Conservation (phyloP, 805 yeast species). For the Sungouiozyma intestinalis region DNA sequence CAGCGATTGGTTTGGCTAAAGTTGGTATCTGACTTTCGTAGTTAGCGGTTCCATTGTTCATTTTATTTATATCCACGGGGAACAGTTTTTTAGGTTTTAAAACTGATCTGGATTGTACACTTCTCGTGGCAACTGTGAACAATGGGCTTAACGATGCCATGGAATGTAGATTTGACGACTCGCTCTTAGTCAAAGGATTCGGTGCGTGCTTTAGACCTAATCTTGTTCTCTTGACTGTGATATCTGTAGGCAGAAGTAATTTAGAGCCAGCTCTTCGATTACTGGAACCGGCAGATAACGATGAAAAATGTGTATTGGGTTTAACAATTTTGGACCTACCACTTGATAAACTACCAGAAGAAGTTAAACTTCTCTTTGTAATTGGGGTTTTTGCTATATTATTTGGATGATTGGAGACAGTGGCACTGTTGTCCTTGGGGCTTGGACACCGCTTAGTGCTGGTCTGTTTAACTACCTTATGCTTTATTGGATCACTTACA, state of each 20-base stretch:
- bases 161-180: slow-evolving; percentile 6
- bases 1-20: slow-evolving; percentile 7
- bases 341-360: background rate
- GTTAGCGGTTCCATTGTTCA: slow-evolving; percentile 6
- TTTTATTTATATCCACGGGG: slow-evolving; percentile 14
- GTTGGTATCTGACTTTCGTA: slow-evolving; percentile 14
- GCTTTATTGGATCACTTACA: background rate
- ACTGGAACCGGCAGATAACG: background rate
- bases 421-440: background rate
- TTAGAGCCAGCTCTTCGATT: slow-evolving; percentile 1
- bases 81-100: slow-evolving; percentile 19
- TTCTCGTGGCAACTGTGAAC: background rate
- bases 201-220: slow-evolving; percentile 9
- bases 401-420: background rate
- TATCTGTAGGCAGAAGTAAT: slow-evolving; percentile 11
- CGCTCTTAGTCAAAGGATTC: slow-evolving; percentile 5
- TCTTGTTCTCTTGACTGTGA: slow-evolving; percentile 6
- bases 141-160: slow-evolving; percentile 6
- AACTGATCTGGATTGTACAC: background rate
- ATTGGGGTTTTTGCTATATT: slow-evolving; percentile 4
- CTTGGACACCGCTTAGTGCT: slow-evolving; percentile 1
- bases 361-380: background rate
- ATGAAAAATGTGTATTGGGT: background rate
- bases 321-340: background rate
- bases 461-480: background rate